phyloP scores from a whole-genome alignment of 78 protist genomes.

The Isochrysis galbana region DNA sequence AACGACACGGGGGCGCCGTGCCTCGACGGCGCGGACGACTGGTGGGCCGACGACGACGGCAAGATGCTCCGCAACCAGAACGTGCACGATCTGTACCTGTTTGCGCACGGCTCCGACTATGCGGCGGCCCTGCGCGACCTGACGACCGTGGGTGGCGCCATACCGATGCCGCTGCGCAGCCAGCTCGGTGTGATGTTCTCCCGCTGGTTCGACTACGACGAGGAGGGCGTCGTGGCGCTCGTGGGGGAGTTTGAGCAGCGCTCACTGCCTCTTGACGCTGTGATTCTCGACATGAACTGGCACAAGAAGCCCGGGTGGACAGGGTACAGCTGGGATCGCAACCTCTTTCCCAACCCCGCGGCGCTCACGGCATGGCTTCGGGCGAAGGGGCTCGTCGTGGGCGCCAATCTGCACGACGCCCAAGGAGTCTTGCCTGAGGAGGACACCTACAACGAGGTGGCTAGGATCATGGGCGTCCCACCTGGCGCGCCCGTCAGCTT shows the following conservation, averaged over 20 bases:
- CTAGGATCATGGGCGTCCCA: too few relatives aligned
- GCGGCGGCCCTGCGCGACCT: conserved; percentile 55
- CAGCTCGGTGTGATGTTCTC: conserved; percentile 43
- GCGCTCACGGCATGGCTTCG: neutral
- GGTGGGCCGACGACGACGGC: conserved; percentile 31
- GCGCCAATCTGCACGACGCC: conserved; percentile 31
- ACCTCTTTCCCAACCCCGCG: conserved; percentile 39
- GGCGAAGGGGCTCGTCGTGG: conserved; percentile 18
- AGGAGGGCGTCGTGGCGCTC: neutral
- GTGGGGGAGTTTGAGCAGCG: neutral
- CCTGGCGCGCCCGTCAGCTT: neutral
- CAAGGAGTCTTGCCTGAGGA: neutral
- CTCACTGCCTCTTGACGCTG: conserved; percentile 60
- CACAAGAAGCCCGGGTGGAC: conserved; percentile 53
- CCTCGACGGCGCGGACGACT: neutral
- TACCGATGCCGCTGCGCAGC: conserved; percentile 51
- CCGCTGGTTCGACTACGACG: conserved; percentile 28
- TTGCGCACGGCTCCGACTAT: conserved; percentile 57
- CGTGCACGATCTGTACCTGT: conserved; percentile 56
- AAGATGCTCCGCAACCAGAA: neutral
- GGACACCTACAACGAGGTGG: too few relatives aligned
- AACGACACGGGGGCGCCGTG: conserved; percentile 37
- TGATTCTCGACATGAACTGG: conserved; percentile 71
- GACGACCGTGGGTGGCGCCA: conserved; percentile 22
- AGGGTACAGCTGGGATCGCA: conserved; percentile 53